These are phyloP conservation scores for Tolypocladium sp. DNA, from an alignment of 2,329 filamentous ascomycete species.

Conservation along the genomic window DNA sequence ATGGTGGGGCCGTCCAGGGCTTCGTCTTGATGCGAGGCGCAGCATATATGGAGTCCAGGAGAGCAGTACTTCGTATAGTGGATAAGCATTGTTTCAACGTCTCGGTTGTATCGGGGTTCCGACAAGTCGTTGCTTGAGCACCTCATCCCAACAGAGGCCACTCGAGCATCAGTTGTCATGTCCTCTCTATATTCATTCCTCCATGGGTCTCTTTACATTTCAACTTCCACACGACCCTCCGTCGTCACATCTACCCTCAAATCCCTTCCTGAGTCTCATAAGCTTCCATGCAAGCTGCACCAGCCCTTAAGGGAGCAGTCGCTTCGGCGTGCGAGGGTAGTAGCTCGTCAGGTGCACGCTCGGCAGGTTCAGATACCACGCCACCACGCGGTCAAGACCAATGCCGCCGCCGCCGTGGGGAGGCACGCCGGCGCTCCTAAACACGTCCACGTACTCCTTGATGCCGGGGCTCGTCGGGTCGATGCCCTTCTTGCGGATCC, in stretches of 20 bases:
- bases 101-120: neutral
- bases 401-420: slow-evolving; percentile 87
- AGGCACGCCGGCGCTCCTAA: slow-evolving; percentile 73
- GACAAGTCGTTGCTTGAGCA: too few relatives aligned
- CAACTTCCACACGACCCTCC: neutral
- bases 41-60: neutral
- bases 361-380: slow-evolving; percentile 50
- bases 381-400: slow-evolving; percentile 78
- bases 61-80: too few relatives aligned
- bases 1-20: too few relatives aligned
- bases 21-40: neutral
- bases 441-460: slow-evolving; percentile 83
- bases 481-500: slow-evolving; percentile 71
- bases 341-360: slow-evolving; percentile 49
- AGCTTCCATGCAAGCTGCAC: neutral
- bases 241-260: neutral
- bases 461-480: slow-evolving; percentile 67
- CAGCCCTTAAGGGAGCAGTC: slow-evolving; percentile 35
- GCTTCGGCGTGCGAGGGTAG: slow-evolving; percentile 53
- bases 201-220: neutral
- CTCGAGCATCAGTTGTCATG: neutral
- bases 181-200: neutral
- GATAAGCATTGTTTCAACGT: neutral
- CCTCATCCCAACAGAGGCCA: neutral
- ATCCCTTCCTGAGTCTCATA: neutral